Evolutionary conservation across 2,329 filamentous ascomycete genomes (phyloP), one percentile per base, ranked within the genome.

Genomic region (Talaromyces atroroseus): DNA sequence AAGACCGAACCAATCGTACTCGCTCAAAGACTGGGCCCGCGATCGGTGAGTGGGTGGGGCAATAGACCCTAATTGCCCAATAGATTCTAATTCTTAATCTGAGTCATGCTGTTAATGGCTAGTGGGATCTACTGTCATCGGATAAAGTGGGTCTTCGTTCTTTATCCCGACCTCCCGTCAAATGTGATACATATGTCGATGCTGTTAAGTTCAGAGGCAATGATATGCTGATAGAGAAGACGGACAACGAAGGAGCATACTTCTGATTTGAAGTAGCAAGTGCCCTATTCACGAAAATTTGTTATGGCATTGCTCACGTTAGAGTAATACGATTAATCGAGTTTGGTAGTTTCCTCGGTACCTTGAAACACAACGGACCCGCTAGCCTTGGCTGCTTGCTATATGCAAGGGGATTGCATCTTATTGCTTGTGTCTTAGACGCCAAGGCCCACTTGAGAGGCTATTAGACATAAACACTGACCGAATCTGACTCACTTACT

Each of bases 391-490:
- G 18, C 7, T 40, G 4, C 20, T 46, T 46, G 16, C 24, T 45
- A 21, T 47, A 53, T 53, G 51, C 51, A 53, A 53, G 51, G 51
- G 36, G 51, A 11, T n/a, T 23, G 29, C 11, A 34, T 53, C 20
- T 24, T 53, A 53, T 53, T 53, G 51, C 21, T 20, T 11, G 26
- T 53, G 51, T 38, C 42, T 53, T 45, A 44, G 51, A 53, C 21
- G 20, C 23, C 18, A 14, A 14, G 12, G 26, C 40, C 18, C 40
- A 44, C n/a, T 42, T 44, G 10, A 21, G 8, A 21, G 10, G 18
- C 8, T 20, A 18, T 18, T 2, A 40, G 1, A 40, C n/a, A 40
- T 40, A 44, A 11, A 23, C 20, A 7, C 40, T 44, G 40, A 5
- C 7, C n/a, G 6, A 10, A 7, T 7, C 6, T 2, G 6, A 18